phyloP scores from a whole-genome alignment of 1,139 yeast species.

The Kurtzmaniella quercitrusa region DNA sequence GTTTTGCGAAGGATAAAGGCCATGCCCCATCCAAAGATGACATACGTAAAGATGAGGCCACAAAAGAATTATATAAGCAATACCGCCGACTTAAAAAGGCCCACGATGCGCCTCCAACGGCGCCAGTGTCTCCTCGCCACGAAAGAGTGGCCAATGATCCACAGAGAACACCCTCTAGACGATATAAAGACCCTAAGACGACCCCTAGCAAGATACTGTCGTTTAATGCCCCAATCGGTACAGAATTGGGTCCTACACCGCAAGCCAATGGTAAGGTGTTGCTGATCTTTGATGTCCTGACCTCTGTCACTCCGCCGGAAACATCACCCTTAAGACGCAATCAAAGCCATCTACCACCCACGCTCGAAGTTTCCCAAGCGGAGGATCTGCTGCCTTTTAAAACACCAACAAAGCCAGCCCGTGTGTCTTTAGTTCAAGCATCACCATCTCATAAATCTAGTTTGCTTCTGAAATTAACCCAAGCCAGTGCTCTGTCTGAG shows the following conservation, averaged over 20 bases:
- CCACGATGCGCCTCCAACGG: neutral
- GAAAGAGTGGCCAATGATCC: neutral
- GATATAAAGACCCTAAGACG: neutral
- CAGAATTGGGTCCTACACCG: conserved; percentile 72
- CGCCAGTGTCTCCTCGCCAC: neutral
- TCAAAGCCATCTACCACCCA: neutral
- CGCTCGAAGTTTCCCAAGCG: neutral
- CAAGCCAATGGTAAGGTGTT: conserved; percentile 67
- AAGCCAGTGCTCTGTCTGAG: neutral
- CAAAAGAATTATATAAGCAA: conserved; percentile 41
- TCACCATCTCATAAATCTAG: neutral
- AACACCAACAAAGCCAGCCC: neutral
- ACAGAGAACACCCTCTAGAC: conserved; percentile 1
- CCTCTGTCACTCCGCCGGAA: conserved; percentile 36
- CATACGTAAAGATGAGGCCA: conserved; percentile 43
- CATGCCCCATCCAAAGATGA: conserved; percentile 53
- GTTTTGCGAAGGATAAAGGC: conserved; percentile 38
- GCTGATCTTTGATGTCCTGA: conserved; percentile 55
- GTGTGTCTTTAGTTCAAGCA: neutral
- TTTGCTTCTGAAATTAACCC: conserved; percentile 1
- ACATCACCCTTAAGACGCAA: conserved; percentile 34
- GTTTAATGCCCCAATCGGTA: too few species aligned
- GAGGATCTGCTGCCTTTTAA: conserved; percentile 1
- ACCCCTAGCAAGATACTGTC: neutral
- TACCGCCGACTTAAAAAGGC: conserved; percentile 31